These are phyloP conservation scores for Apiospora marii DNA, from an alignment of 2,329 filamentous ascomycete genomes.

Conservation along the genomic window DNA sequence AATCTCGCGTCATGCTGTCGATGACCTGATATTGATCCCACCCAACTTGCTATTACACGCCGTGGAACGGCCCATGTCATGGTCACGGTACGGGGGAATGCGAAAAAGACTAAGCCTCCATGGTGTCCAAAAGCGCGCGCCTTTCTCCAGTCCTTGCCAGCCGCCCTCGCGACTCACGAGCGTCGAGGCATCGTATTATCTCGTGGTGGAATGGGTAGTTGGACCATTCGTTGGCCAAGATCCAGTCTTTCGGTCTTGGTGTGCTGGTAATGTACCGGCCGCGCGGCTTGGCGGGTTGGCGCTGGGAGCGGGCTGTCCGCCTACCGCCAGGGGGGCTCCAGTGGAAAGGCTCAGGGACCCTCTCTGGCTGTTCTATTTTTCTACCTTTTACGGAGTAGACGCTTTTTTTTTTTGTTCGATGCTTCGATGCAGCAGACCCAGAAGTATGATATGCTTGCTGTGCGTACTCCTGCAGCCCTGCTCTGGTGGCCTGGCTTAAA, in stretches of 20 bases:
- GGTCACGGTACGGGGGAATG: not conserved
- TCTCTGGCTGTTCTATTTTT: conserved; percentile 7
- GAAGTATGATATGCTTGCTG: not conserved
- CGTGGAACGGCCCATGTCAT: conserved; percentile 3
- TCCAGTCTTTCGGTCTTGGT: not conserved
- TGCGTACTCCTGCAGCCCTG: not conserved
- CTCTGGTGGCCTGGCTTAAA: too few relatives aligned
- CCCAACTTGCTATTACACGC: conserved; percentile 1
- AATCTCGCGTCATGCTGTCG: conserved; percentile 5
- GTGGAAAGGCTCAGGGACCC: conserved; percentile 16
- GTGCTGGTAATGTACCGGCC: conserved; percentile 1
- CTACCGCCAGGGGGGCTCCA: not conserved
- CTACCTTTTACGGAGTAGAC: not conserved
- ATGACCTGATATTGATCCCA: conserved; percentile 19
- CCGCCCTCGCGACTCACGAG: not conserved
- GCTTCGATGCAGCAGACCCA: not conserved
- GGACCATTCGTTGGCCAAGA: conserved; percentile 9
- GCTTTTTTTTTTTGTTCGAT: not conserved
- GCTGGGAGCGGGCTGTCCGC: not conserved
- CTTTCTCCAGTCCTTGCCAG: conserved; percentile 6
- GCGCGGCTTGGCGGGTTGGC: conserved; percentile 17
- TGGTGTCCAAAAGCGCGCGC: conserved; percentile 29
- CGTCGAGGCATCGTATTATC: not conserved
- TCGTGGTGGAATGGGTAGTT: conserved; percentile 2
- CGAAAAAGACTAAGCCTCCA: conserved; percentile 16